These are phyloP conservation scores for Haplosporangium sp. DNA, from an alignment of 371 early-diverging fungal genomes.

Conservation along the genomic window DNA sequence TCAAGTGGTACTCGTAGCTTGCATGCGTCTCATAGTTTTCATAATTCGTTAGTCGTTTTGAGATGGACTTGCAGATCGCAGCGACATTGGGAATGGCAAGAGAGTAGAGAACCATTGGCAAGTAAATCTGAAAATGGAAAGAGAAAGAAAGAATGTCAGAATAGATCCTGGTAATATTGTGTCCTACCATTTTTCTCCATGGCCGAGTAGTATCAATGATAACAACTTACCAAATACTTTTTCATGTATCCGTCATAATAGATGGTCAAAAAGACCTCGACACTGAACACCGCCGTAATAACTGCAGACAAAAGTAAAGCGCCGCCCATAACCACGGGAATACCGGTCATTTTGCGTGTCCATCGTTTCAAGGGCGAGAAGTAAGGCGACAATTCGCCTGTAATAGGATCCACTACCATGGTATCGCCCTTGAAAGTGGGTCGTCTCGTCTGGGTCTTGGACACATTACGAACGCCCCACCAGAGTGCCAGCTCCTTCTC, in stretches of 20 bases:
- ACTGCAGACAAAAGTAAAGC: conserved; percentile 72
- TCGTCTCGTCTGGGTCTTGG: conserved; percentile 71
- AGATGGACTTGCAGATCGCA: conserved; percentile 72
- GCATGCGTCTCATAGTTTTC: conserved; percentile 87
- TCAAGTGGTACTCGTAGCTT: conserved; percentile 74
- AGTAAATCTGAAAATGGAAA: conserved; percentile 61
- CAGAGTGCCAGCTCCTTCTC: conserved; percentile 75
- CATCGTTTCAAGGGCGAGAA: conserved; percentile 79
- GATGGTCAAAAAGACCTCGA: conserved; percentile 83
- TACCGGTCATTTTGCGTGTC: conserved; percentile 65
- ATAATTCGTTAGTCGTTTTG: conserved; percentile 74
- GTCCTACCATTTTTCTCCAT: not conserved
- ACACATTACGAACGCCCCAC: conserved; percentile 83
- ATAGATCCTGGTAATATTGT: too few relatives aligned
- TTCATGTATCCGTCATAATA: conserved; percentile 82
- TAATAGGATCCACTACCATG: conserved; percentile 70
- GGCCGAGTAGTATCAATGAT: not conserved
- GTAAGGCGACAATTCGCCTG: conserved; percentile 78
- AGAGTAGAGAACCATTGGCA: conserved; percentile 81
- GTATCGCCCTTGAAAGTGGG: conserved; percentile 76
- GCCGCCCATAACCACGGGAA: conserved; percentile 72
- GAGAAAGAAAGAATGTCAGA: not conserved
- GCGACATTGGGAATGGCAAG: conserved; percentile 80
- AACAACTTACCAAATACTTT: conserved; percentile 42
- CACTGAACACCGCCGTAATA: conserved; percentile 75